Evolutionary conservation across 2,329 filamentous ascomycete species (phyloP), one percentile per base, ranked within the genome.

Genomic region (Aspergillus amoenus): DNA sequence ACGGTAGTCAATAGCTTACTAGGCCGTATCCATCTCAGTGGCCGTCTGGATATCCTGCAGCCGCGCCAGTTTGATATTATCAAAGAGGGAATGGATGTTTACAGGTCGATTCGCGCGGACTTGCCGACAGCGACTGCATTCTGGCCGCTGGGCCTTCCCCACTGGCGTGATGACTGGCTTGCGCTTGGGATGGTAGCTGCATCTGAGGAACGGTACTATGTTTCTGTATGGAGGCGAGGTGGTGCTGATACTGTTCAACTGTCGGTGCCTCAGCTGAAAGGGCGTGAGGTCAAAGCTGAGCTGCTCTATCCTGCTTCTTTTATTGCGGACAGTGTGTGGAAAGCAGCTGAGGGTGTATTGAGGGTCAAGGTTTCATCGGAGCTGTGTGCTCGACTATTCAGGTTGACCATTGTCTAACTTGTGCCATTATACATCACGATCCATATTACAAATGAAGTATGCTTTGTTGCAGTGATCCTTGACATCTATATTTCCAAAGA

Each of bases 1-100:
- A 72, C 71, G 0, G 69, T 76, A 2, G 63, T 73, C 7, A 76
- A 74, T 37, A 68, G 66, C 37, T 49, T 75, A 0, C 63, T 75
- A 0, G 73, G 71, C 0, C 65, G 71, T 0, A 54, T 73, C 0
- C 68, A 74, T 55, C 63, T 75, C 1, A 70, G 69, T 39, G 72
- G 71, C 3, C 40, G 55, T 2, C 50, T 74, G 3, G 69, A 73
- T 48, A 47, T 56, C 7, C 55, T 73, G 9, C 56, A 42, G 11
- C 34, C 52, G 4, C 30, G 55, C 3, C 70, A 73, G 55, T 58
- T 66, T 11, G 55, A 57, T 0, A 49, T 73, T 3, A 56, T 73
- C n/a, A 49, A 53, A 27, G 57, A 71, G 11, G 71, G 68, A 2
- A 71, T 74, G 66, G 52, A 64, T 2, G 65, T 72, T 0, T 74